phyloP scores from a whole-genome alignment of 2,329 filamentous ascomycete species.

The Acarospora socialis region DNA sequence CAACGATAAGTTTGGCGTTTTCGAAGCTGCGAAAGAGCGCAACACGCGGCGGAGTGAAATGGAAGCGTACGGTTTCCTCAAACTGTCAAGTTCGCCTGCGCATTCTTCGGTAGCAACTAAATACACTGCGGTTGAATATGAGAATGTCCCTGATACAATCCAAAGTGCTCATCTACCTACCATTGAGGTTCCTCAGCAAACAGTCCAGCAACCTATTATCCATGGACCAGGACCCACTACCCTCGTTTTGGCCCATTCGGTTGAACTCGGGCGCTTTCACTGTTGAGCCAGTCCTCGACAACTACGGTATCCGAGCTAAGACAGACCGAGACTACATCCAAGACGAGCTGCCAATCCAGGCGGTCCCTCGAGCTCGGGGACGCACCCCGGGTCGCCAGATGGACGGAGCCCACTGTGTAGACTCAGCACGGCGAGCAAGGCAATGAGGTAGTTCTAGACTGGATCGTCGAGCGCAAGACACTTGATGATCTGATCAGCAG shows the following conservation, averaged over 20 bases:
- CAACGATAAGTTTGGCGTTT: slow-evolving; percentile 8
- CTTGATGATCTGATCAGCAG: slow-evolving; percentile 66
- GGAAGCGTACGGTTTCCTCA: slow-evolving; percentile 6
- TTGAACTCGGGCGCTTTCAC: slow-evolving; percentile 54
- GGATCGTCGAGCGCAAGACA: slow-evolving; percentile 68
- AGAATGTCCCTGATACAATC: too few relatives aligned
- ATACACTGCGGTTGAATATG: too few relatives aligned
- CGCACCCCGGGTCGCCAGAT: slow-evolving; percentile 65
- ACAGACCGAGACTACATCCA: slow-evolving; percentile 66
- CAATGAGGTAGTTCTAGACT: slow-evolving; percentile 61
- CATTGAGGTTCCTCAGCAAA: neutral
- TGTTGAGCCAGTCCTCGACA: slow-evolving; percentile 59
- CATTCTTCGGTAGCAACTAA: neutral
- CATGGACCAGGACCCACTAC: slow-evolving; percentile 8
- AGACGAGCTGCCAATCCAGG: slow-evolving; percentile 52
- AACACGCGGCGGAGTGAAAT: neutral
- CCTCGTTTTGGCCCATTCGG: slow-evolving; percentile 44
- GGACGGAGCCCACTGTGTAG: slow-evolving; percentile 44
- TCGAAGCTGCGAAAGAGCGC: neutral
- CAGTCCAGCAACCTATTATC: slow-evolving; percentile 1
- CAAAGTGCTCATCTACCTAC: neutral
- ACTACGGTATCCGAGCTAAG: slow-evolving; percentile 57
- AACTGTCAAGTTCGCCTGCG: slow-evolving; percentile 12
- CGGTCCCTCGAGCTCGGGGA: slow-evolving; percentile 60
- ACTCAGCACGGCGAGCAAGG: slow-evolving; percentile 38